These are phyloP conservation scores for Canavalia gladiata DNA, from an alignment of 306 rosid genomes.

Conservation along the genomic window DNA sequence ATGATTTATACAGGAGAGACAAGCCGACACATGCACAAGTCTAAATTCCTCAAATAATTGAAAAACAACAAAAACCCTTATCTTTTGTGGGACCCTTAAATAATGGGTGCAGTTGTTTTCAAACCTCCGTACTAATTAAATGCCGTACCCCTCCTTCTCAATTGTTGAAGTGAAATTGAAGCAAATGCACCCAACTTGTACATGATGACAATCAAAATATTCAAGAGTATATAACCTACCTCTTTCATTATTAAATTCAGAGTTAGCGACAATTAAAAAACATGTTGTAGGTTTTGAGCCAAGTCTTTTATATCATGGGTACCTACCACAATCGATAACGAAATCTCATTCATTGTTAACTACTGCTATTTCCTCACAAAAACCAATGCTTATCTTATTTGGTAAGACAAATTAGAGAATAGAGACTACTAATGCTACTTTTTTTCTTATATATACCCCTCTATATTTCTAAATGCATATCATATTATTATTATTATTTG, in stretches of 20 bases:
- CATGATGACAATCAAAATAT: slow-evolving; percentile 19
- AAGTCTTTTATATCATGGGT: neutral
- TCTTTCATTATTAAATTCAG: slow-evolving; percentile 15
- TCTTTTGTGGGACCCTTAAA: slow-evolving; percentile 44
- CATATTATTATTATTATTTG: too few relatives aligned
- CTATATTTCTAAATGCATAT: too few relatives aligned
- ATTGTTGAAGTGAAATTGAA: slow-evolving; percentile 27
- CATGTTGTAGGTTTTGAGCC: neutral
- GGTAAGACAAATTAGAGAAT: neutral
- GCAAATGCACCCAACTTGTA: slow-evolving; percentile 14
- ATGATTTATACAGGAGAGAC: neutral
- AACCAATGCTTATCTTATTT: slow-evolving; percentile 1
- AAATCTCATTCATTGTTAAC: neutral
- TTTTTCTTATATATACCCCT: too few relatives aligned
- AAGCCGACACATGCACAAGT: slow-evolving; percentile 32
- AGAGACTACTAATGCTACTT: too few relatives aligned
- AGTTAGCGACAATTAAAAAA: neutral
- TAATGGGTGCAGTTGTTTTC: slow-evolving; percentile 38
- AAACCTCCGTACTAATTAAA: slow-evolving; percentile 44
- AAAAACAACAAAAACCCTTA: slow-evolving; percentile 44
- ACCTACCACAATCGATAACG: neutral
- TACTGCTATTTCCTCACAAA: neutral
- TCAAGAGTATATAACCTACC: neutral
- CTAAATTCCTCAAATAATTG: slow-evolving; percentile 49
- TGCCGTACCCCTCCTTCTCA: slow-evolving; percentile 34